Conservation (phyloP, 805 yeast genomes). For the Maudiozyma saulgeensis region DNA sequence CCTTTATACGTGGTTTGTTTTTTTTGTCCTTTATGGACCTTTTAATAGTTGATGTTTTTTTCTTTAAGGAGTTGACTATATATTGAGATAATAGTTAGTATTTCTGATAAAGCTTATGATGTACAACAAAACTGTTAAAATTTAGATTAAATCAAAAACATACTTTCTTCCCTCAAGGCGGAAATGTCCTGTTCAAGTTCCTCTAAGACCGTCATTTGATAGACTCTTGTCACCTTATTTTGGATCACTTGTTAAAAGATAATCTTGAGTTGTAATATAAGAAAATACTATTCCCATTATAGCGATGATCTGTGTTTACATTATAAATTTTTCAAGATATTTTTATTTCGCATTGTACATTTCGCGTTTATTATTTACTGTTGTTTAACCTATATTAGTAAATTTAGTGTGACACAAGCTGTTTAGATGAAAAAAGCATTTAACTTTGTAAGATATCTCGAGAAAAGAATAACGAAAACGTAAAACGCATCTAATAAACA, state of each 20-base stretch:
- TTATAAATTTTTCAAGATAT: not conserved
- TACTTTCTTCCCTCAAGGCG: constrained; percentile 28
- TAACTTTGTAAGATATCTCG: no score
- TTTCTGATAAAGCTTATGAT: no score
- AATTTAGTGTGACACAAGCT: no score
- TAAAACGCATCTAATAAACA: no score
- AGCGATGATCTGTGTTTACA: not conserved
- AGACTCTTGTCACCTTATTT: no score
- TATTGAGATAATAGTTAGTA: not conserved
- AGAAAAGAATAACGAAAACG: no score
- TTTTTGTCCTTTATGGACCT: constrained; percentile 1
- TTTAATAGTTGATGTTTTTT: constrained; percentile 10
- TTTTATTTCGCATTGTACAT: not conserved
- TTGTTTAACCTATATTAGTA: no score
- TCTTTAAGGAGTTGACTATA: constrained; percentile 7
- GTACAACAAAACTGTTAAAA: no score
- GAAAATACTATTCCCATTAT: not conserved
- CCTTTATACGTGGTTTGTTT: not conserved
- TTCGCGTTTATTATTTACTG: no score
- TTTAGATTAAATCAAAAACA: not conserved
- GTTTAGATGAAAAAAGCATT: no score
- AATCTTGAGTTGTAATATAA: no score
- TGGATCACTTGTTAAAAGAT: no score
- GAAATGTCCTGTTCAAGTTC: constrained; percentile 31
- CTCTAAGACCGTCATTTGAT: constrained; percentile 20